These are phyloP conservation scores for Spinellus fusiger DNA, from an alignment of 192 early-diverging fungal genomes.

Conservation along the genomic window DNA sequence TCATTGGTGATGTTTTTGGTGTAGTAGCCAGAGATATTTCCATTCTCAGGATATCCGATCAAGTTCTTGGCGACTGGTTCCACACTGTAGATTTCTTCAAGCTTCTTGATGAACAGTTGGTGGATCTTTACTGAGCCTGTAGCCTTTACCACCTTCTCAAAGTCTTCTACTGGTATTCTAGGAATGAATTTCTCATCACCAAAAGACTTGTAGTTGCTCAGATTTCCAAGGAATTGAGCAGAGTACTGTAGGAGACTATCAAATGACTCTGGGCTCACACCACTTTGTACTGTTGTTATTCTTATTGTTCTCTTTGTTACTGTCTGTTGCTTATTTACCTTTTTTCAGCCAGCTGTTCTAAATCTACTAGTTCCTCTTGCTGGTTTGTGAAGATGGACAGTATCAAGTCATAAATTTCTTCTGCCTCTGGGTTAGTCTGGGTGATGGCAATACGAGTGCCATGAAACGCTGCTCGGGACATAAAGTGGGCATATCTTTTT, in stretches of 20 bases:
- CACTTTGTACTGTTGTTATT: conserved; percentile 6
- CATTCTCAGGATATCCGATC: conserved; percentile 55
- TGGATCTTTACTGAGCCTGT: conserved; percentile 18
- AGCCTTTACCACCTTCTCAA: conserved; percentile 39
- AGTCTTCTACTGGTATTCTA: conserved; percentile 32
- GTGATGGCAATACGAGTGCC: conserved; percentile 37
- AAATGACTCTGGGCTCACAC: conserved; percentile 41
- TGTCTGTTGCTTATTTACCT: conserved; percentile 1
- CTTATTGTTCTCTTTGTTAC: not conserved
- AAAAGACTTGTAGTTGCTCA: conserved; percentile 56
- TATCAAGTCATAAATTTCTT: conserved; percentile 39
- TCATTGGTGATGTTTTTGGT: conserved; percentile 40
- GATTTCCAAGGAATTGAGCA: conserved; percentile 44
- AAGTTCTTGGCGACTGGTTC: conserved; percentile 39
- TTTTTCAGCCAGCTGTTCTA: conserved; percentile 10
- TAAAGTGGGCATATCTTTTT: conserved; percentile 50
- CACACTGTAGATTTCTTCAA: conserved; percentile 31
- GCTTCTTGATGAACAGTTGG: conserved; percentile 21
- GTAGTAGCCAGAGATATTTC: conserved; percentile 57
- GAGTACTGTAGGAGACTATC: conserved; percentile 49
- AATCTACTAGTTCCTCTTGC: conserved; percentile 11
- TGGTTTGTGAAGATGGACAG: conserved; percentile 30
- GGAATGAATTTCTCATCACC: conserved; percentile 62
- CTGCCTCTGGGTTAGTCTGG: conserved; percentile 28
- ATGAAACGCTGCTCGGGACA: conserved; percentile 47